phyloP scores from a whole-genome alignment of 805 yeast genomes.

The Pichia nanzhaoensis region DNA sequence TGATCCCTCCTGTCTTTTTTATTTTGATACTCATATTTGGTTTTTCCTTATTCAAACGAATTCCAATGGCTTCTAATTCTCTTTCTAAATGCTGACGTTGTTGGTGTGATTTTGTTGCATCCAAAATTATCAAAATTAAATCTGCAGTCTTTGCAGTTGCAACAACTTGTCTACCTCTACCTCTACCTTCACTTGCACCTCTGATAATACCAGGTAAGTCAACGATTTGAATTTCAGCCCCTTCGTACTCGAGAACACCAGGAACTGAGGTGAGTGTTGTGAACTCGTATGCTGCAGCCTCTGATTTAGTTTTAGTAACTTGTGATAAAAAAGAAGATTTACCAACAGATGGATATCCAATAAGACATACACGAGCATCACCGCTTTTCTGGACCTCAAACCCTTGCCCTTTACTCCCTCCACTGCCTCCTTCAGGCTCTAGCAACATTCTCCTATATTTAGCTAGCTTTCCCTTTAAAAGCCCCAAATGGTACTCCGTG shows the following conservation, averaged over 20 bases:
- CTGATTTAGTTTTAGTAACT: constrained; percentile 89
- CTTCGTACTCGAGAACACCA: constrained; percentile 89
- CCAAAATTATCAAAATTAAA: constrained; percentile 84
- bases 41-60: constrained; percentile 70
- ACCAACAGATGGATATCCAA: constrained; percentile 98
- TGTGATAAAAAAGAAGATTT: constrained; percentile 85
- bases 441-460: constrained; percentile 83
- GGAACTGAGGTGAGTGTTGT: constrained; percentile 96
- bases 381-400: constrained; percentile 95
- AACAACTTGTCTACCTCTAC: constrained; percentile 95
- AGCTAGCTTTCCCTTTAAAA: constrained; percentile 90
- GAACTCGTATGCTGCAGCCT: constrained; percentile 91
- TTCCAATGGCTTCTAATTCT: constrained; percentile 91
- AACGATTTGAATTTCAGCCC: constrained; percentile 95
- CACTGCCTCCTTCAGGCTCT: constrained; percentile 77
- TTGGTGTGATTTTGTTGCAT: constrained; percentile 89
- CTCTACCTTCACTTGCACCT: constrained; percentile 96
- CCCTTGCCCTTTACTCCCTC: constrained; percentile 62
- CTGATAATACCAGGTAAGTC: constrained; percentile 96
- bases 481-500: constrained; percentile 93
- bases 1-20: constrained; percentile 89
- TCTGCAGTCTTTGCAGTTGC: constrained; percentile 96
- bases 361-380: constrained; percentile 90
- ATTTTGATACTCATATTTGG: constrained; percentile 76
- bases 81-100: constrained; percentile 81